phyloP scores from a whole-genome alignment of 352 stramenopile genomes.

The Phytophthora hibernalis region DNA sequence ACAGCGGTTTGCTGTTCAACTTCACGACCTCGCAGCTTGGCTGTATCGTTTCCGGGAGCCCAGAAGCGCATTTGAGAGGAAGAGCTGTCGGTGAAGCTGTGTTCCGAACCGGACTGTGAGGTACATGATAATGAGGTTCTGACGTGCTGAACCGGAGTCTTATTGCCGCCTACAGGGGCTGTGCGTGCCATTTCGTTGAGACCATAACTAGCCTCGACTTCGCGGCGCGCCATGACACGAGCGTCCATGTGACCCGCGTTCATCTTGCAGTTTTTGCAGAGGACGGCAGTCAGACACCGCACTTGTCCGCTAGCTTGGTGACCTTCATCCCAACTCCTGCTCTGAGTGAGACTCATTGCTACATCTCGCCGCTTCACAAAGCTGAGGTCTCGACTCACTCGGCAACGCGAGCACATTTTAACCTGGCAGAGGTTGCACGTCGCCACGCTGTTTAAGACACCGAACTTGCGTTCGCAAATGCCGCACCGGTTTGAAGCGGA shows the following conservation, averaged over 20 bases:
- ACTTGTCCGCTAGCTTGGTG: constrained; percentile 22
- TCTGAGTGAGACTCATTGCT: constrained; percentile 3
- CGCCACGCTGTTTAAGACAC: constrained; percentile 39
- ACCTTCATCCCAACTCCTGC: constrained; percentile 29
- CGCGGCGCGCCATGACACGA: constrained; percentile 28
- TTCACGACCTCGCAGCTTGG: constrained; percentile 7
- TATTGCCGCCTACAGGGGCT: not conserved
- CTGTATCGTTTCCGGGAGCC: constrained; percentile 20
- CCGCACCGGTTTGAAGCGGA: constrained; percentile 29
- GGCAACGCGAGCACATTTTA: constrained; percentile 49
- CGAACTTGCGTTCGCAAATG: constrained; percentile 50
- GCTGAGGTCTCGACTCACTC: constrained; percentile 38
- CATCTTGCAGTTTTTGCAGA: constrained; percentile 70
- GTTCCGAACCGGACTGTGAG: constrained; percentile 12
- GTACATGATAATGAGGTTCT: constrained; percentile 8
- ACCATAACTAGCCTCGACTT: constrained; percentile 18
- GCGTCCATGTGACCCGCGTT: constrained; percentile 35
- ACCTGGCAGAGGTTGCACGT: constrained; percentile 45
- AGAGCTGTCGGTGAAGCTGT: constrained; percentile 11
- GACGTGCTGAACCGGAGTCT: not conserved
- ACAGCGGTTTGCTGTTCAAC: not conserved
- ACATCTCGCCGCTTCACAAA: constrained; percentile 29
- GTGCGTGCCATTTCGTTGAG: constrained; percentile 17
- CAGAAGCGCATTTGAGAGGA: constrained; percentile 29
- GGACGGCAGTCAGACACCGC: constrained; percentile 34